Evolutionary conservation across 2,329 filamentous ascomycete species (phyloP).

Genomic region (Trichophyton rubrum): DNA sequence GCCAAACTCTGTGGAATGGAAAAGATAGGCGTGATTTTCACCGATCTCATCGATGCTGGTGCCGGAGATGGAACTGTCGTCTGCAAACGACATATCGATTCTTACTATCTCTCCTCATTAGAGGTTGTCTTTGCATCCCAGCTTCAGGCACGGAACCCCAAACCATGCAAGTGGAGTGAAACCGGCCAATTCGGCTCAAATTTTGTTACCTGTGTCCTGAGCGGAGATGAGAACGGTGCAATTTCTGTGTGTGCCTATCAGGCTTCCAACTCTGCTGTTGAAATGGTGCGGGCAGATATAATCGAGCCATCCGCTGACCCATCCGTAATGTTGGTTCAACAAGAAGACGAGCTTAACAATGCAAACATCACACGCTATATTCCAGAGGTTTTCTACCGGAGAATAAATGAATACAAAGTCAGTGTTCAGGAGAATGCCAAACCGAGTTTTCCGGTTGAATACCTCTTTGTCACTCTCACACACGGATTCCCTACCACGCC

Average conservation of each 20-base stretch:
- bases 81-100: conserved; percentile 92
- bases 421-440: conserved; percentile 97
- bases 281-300: conserved; percentile 93
- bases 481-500: conserved; percentile 83
- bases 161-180: conserved; percentile 92
- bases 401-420: conserved; percentile 89
- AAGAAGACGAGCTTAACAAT: conserved; percentile 73
- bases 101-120: conserved; percentile 83
- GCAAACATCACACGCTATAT: conserved; percentile 70
- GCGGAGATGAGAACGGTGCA: conserved; percentile 78
- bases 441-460: conserved; percentile 90
- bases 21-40: conserved; percentile 86
- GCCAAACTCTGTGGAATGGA: conserved; percentile 75
- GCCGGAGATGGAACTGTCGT: conserved; percentile 72
- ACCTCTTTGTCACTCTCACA: conserved; percentile 86
- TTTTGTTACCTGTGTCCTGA: conserved; percentile 91
- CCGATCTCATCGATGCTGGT: conserved; percentile 74
- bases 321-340: conserved; percentile 83
- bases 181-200: conserved; percentile 88
- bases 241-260: conserved; percentile 89
- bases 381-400: conserved; percentile 91
- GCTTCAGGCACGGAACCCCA: conserved; percentile 76
- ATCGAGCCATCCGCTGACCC: conserved; percentile 92
- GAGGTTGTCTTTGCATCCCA: conserved; percentile 83
- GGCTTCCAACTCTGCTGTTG: conserved; percentile 85